Percentiles rank a stretch among this genome's conserved stretches.
Evolutionary conservation across 2,329 filamentous ascomycete species (phyloP).

Genomic region (Cytospora piceicola): DNA sequence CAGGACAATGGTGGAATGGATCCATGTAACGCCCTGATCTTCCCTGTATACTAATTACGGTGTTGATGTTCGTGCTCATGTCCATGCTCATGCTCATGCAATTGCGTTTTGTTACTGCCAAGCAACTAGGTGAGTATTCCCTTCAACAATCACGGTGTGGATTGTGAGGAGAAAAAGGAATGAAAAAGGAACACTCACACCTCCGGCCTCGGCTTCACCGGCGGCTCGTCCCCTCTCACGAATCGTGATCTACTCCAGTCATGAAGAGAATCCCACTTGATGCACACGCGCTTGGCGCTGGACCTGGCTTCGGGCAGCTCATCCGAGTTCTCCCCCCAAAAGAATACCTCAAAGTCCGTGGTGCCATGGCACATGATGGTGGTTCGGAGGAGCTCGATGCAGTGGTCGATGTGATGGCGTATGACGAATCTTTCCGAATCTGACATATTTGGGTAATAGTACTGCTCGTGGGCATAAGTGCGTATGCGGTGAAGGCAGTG

Average conservation of each 20-base stretch:
- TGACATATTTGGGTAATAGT: background rate
- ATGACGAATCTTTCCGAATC: background rate
- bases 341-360: background rate
- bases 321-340: background rate
- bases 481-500: background rate
- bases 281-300: background rate
- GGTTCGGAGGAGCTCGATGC: background rate
- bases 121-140: background rate
- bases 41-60: background rate
- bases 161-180: background rate
- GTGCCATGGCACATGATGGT: background rate
- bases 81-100: conserved; percentile 2
- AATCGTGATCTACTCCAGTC: background rate
- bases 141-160: too few relatives aligned
- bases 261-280: background rate
- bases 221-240: background rate
- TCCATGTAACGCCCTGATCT: background rate
- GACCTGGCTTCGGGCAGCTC: background rate
- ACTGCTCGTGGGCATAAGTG: background rate
- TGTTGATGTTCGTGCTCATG: conserved; percentile 3
- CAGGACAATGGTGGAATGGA: background rate
- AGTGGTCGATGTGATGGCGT: background rate
- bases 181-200: background rate
- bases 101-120: background rate
- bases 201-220: background rate